Base-by-base conservation (phyloP, 2,329 filamentous ascomycete species). In the Curvularia lunata region DNA sequence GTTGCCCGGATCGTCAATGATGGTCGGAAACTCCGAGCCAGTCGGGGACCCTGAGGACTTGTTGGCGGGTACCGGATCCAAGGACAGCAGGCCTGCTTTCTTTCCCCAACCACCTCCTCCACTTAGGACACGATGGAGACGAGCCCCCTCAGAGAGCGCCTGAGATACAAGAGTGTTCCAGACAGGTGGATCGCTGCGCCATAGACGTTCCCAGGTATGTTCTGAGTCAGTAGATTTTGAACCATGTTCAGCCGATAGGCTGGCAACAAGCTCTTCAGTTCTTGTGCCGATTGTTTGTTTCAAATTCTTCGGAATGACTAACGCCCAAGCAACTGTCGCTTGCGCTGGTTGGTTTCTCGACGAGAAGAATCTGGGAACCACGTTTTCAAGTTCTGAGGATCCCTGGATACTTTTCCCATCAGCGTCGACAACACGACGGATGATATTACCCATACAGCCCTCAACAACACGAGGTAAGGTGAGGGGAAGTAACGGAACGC, bases 41-140 rank as follows among this genome's bases (percentile, higher is more conserved):
- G 19, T 50, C 9, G 34, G 34, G n/a, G 49, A 34, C 2, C 51
- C n/a, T 12, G 30, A n/a, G 7, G 58, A 32, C 25, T 56, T 43
- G 25, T 42, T 63, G 8, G 43, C 41, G 9, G 69, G 57, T 25
- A 66, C 60, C 1, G 91, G 90, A 69, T 95, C 91, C 4, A 96
- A 81, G 5, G 91, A 91, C 3, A 96, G 79, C 0, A 96, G 79
- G 0, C 91, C 91, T 67, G 89, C 87, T 73, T 94, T 95, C 54
- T 85, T 81, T 16, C 91, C 91, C 91, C 91, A 96, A 19, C 91
- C 91, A 41, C 91, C 91, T 45, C 91, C 91, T 4, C 91, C 91
- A 68, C 90, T 92, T 62, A 93, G 85, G 83, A 80, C 76, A 52
- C 77, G 78, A 64, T 80, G 77, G n/a, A 84, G 69, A 45, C 77